Base-by-base conservation (phyloP, 2,329 filamentous ascomycete genomes). In the Diaporthe velutina region DNA sequence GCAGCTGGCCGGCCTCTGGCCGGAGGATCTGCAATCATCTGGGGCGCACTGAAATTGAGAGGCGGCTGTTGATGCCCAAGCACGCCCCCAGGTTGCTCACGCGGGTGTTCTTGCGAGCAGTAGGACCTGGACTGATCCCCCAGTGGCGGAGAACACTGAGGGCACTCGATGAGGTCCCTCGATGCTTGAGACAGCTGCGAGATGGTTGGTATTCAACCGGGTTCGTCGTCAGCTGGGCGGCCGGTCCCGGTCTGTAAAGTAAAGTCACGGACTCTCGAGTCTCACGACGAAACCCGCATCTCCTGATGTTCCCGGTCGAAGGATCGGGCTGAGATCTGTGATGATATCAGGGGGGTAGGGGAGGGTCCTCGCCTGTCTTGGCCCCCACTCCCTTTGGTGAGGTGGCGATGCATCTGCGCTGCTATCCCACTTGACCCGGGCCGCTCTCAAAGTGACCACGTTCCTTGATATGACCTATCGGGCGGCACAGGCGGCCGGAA, bases 11-110 rank as follows among this genome's bases (percentile, higher is more conserved):
- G 64, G 64, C 64, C 33, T 52, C 30, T 38, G 33, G 45, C 28
- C 42, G 64, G 30, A 28, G 30, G 61, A 67, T 50, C 61, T 38
- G 45, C 61, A 38, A 7, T 13, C n/a, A 7, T 13, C n/a, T 52
- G 64, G 30, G 45, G 64, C 33, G 8, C 5, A 13, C 8, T 40
- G 50, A 38, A 35, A 54, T 48, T 50, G 64, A 40, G 48, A 54
- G 64, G 64, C 64, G 45, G 64, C 33, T 68, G 64, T 68, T 68
- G 64, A 68, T 54, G 64, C 64, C 48, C 54, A n/a, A 54, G 33
- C 45, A 22, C 33, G 33, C 48, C 64, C 48, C 64, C 45, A 68
- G 19, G 22, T 30, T 38, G 45, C 48, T 54, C n/a, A 40, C 45
- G n/a, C 33, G 48, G 48, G 22, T 28, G 30, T 38, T 33, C n/a